Percentiles rank a stretch among this genome's conserved stretches.
These are phyloP conservation scores for Boletus sp. DNA, from an alignment of 768 basidiomycete genomes.

Conservation along the genomic window DNA sequence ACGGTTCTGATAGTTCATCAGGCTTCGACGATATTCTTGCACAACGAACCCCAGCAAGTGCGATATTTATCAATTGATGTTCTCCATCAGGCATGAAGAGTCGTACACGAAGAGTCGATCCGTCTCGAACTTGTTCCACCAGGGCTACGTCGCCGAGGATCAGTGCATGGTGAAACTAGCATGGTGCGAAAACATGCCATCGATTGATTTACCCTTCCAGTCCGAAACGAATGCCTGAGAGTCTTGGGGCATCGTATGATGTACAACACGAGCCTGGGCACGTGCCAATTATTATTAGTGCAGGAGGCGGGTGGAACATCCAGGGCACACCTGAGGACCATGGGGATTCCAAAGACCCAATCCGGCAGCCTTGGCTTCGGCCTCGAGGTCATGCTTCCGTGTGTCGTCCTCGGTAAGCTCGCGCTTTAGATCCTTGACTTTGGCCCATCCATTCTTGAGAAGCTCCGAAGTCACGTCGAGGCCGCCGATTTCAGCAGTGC, in stretches of 20 bases:
- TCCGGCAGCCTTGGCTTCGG: slow-evolving; percentile 67
- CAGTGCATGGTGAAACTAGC: background rate
- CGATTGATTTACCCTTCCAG: slow-evolving; percentile 88
- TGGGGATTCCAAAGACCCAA: slow-evolving; percentile 87
- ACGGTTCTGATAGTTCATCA: slow-evolving; percentile 77
- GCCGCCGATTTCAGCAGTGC: slow-evolving; percentile 68
- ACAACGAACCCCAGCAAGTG: slow-evolving; percentile 78
- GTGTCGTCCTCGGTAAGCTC: slow-evolving; percentile 78
- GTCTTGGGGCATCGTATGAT: slow-evolving; percentile 87
- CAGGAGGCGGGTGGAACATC: background rate
- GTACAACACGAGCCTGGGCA: slow-evolving; percentile 62
- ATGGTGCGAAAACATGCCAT: slow-evolving; percentile 49
- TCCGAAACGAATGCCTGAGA: slow-evolving; percentile 85
- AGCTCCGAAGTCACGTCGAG: slow-evolving; percentile 72
- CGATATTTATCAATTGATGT: slow-evolving; percentile 87
- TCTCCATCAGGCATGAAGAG: slow-evolving; percentile 84
- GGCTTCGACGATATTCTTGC: slow-evolving; percentile 66
- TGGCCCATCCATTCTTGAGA: slow-evolving; percentile 90
- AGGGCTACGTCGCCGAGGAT: slow-evolving; percentile 51
- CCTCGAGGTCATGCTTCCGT: slow-evolving; percentile 69
- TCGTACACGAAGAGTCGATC: slow-evolving; percentile 83
- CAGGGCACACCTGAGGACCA: slow-evolving; percentile 55
- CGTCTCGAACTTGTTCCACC: slow-evolving; percentile 92
- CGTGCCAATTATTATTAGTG: slow-evolving; percentile 3
- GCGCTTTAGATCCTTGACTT: slow-evolving; percentile 82